A percentile compares a stretch with the other conserved stretches of the same genome.
phyloP scores from a whole-genome alignment of 208 protist genomes.

The Acanthamoeba castellanii region DNA sequence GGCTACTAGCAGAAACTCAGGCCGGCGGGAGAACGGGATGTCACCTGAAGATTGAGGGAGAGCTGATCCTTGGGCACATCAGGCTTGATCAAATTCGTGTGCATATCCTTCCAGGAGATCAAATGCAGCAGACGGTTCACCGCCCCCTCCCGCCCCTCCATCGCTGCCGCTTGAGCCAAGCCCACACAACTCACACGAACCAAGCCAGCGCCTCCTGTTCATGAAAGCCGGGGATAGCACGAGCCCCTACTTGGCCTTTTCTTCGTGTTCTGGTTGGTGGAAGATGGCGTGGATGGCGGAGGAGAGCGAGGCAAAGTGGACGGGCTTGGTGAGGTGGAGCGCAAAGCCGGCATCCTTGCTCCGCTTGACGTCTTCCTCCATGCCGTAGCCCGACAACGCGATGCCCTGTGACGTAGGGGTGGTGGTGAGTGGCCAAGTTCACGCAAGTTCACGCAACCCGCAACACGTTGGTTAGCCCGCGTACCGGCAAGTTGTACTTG shows the following conservation, averaged over 20 bases:
- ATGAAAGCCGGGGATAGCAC: too few species aligned
- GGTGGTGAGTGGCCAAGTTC: too few species aligned
- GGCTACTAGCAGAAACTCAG: too few species aligned
- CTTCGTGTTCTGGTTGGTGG: too few species aligned
- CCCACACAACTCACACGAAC: too few species aligned
- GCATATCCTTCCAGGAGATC: neutral
- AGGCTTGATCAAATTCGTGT: neutral
- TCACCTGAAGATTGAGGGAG: neutral
- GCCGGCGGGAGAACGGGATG: too few species aligned
- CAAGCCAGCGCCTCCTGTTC: too few species aligned
- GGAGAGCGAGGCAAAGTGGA: slow-evolving; percentile 15
- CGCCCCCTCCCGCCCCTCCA: neutral
- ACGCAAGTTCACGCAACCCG: too few species aligned
- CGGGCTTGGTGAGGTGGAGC: slow-evolving; percentile 74
- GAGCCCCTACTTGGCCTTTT: too few species aligned
- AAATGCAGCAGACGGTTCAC: neutral
- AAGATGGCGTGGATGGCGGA: slow-evolving; percentile 32
- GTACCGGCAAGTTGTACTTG: slow-evolving; percentile 20
- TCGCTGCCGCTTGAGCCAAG: neutral
- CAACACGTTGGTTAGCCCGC: neutral
- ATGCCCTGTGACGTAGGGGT: neutral
- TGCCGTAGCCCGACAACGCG: slow-evolving; percentile 67
- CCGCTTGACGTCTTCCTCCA: slow-evolving; percentile 73
- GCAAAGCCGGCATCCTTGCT: slow-evolving; percentile 37
- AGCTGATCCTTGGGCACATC: neutral